Percentiles rank a stretch among this genome's conserved stretches.
Conservation (phyloP, 257 asterid species). For the Solanum neorickii region DNA sequence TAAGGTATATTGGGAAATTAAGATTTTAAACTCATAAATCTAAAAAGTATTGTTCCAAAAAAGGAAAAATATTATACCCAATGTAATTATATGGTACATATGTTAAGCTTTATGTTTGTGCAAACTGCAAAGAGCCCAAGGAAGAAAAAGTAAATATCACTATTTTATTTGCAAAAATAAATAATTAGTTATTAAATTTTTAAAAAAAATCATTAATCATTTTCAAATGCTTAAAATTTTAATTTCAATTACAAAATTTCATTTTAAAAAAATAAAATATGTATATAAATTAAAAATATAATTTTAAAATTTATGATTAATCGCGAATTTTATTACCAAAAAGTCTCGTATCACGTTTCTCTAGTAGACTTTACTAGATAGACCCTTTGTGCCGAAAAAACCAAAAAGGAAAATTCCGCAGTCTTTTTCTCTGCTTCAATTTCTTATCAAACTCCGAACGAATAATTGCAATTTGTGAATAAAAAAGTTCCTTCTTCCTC, state of each 20-base stretch:
- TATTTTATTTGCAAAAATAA: too few relatives aligned
- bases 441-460: not conserved
- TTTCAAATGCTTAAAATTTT: accelerated
- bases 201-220: too few relatives aligned
- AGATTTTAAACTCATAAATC: not conserved
- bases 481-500: not conserved
- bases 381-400: not conserved
- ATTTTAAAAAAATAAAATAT: too few relatives aligned
- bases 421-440: not conserved
- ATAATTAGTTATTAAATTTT: too few relatives aligned
- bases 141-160: not conserved
- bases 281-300: too few relatives aligned
- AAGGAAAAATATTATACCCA: not conserved
- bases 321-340: accelerated
- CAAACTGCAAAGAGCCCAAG: not conserved
- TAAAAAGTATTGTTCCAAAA: not conserved
- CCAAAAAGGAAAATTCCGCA: not conserved
- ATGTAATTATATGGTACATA: not conserved
- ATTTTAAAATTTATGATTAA: accelerated
- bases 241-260: too few relatives aligned
- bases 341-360: not conserved
- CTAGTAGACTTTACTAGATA: not conserved
- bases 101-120: not conserved
- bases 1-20: not conserved
- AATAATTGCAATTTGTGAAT: not conserved